These are phyloP conservation scores for Chlorociboria aeruginascens DNA, from an alignment of 495 filamentous ascomycete genomes.

Conservation along the genomic window DNA sequence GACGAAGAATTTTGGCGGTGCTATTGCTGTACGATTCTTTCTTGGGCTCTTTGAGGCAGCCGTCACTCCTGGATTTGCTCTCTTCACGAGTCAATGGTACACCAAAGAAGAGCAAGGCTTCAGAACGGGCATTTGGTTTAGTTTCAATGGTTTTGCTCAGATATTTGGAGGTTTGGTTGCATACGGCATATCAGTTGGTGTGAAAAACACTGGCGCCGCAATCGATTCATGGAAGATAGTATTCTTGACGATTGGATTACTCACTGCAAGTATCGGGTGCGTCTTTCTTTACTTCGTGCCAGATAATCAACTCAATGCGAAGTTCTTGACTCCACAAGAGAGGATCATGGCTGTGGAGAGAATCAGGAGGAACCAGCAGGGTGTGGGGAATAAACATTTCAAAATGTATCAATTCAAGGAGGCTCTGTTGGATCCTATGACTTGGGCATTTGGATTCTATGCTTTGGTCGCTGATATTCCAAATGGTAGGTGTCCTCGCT, in stretches of 20 bases:
- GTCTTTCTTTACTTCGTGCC: conserved; percentile 50
- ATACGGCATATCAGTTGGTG: conserved; percentile 40
- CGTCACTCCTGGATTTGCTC: conserved; percentile 51
- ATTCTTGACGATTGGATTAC: conserved; percentile 38
- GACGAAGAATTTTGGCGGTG: conserved; percentile 17
- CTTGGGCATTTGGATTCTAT: conserved; percentile 46
- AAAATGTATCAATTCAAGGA: conserved; percentile 48
- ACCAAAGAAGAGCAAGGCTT: conserved; percentile 44
- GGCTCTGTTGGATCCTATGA: conserved; percentile 42
- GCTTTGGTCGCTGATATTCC: conserved; percentile 37
- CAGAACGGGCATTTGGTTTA: conserved; percentile 33
- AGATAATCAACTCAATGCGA: conserved; percentile 51
- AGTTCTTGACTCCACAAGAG: conserved; percentile 42
- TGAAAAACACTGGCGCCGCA: conserved; percentile 25
- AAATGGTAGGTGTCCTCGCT: conserved; percentile 30
- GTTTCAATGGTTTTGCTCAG: conserved; percentile 28
- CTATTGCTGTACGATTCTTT: conserved; percentile 36
- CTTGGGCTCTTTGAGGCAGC: conserved; percentile 52
- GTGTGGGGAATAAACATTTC: conserved; percentile 51
- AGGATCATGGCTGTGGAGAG: conserved; percentile 49
- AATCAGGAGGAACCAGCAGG: conserved; percentile 52
- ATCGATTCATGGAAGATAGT: conserved; percentile 38
- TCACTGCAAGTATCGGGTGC: conserved; percentile 43
- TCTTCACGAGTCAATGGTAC: conserved; percentile 56
- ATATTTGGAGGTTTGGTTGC: conserved; percentile 42